phyloP scores from a whole-genome alignment of 2,329 filamentous ascomycete genomes.

The Aspergillus pseudoviridinutans region DNA sequence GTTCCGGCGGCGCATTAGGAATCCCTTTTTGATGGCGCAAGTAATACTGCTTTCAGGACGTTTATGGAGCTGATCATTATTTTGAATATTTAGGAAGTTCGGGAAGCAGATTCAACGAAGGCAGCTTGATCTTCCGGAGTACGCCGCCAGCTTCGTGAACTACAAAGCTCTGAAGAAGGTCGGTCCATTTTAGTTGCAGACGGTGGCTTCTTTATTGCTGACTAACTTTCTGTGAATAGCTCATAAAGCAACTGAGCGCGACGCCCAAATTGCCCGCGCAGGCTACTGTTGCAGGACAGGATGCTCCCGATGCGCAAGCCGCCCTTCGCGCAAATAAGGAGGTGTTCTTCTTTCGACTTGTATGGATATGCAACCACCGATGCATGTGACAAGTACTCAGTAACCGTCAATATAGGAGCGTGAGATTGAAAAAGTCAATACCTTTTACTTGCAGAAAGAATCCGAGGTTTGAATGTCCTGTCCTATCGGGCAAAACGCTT shows the following conservation, averaged over 20 bases:
- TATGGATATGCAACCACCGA: slow-evolving; percentile 46
- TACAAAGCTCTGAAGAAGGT: slow-evolving; percentile 99
- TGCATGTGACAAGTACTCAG: neutral
- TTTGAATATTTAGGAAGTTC: slow-evolving; percentile 75
- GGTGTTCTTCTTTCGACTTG: slow-evolving; percentile 96
- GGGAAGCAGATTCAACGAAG: slow-evolving; percentile 99
- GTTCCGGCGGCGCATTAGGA: slow-evolving; percentile 1
- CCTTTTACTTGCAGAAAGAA: slow-evolving; percentile 96
- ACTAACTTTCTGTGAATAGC: slow-evolving; percentile 53
- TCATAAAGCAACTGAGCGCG: slow-evolving; percentile 96
- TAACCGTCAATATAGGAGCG: slow-evolving; percentile 64
- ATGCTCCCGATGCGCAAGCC: slow-evolving; percentile 69
- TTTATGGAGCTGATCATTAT: neutral
- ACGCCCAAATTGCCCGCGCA: slow-evolving; percentile 80
- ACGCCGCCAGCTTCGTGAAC: slow-evolving; percentile 98
- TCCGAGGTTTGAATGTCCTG: slow-evolving; percentile 66
- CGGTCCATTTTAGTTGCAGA: neutral
- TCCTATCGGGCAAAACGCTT: neutral
- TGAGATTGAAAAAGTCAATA: slow-evolving; percentile 97
- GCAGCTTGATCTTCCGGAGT: slow-evolving; percentile 98
- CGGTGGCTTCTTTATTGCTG: neutral
- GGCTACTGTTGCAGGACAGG: slow-evolving; percentile 50
- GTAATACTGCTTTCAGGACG: neutral
- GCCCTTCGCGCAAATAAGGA: slow-evolving; percentile 95
- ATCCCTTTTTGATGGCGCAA: neutral